Evolutionary conservation across 108 stramenopile species (phyloP).

Genomic region (Chaetoceros tenuissimus): DNA sequence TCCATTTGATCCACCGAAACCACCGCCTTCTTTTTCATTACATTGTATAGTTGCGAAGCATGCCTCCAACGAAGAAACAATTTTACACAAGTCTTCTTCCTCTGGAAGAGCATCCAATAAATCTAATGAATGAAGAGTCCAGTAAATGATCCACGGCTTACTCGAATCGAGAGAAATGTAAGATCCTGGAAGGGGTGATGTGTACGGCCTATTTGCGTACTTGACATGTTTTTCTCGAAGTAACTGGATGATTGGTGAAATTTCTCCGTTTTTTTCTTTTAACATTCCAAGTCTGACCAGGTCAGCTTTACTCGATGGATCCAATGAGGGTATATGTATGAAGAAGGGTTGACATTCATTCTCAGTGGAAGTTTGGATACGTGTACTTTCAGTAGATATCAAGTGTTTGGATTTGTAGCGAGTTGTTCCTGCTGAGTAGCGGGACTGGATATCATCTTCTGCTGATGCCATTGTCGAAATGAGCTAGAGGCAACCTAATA

Average conservation of each 20-base stretch:
- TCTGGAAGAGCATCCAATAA: conserved; percentile 57
- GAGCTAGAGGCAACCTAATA: too few species aligned
- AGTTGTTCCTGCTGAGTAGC: neutral
- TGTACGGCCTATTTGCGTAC: neutral
- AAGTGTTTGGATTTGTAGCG: neutral
- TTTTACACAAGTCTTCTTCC: conserved; percentile 10
- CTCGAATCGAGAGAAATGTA: conserved; percentile 89
- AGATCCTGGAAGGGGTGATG: conserved; percentile 14
- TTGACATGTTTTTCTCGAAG: neutral
- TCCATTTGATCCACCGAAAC: conserved; percentile 91
- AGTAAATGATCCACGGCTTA: conserved; percentile 95
- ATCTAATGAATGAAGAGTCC: conserved; percentile 91
- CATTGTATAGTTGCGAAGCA: conserved; percentile 41
- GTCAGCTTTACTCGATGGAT: neutral
- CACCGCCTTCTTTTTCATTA: conserved; percentile 67
- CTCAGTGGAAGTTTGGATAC: neutral
- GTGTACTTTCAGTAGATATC: neutral
- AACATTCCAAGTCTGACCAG: neutral
- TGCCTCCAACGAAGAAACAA: conserved; percentile 33
- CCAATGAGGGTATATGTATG: neutral
- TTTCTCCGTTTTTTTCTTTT: neutral
- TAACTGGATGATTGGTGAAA: neutral
- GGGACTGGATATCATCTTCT: too few species aligned
- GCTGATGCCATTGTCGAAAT: too few species aligned
- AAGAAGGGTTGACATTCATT: neutral